Conservation (phyloP, 192 early-diverging fungal species). For the Umbelopsis sp. region DNA sequence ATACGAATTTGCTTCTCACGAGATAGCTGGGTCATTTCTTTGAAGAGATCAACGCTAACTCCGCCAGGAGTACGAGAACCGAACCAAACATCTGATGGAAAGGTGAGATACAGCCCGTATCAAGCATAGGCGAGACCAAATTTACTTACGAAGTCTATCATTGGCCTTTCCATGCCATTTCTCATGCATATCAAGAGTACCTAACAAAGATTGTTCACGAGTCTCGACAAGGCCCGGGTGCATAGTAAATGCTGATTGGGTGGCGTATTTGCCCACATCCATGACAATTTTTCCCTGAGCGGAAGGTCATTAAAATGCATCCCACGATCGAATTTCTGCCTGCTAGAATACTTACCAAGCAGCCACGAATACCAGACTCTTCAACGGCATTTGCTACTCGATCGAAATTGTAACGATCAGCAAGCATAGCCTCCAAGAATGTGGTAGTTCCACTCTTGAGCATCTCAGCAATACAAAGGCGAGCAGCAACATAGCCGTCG, state of each 20-base stretch:
- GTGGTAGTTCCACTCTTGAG: conserved; percentile 26
- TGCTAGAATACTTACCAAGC: conserved; percentile 3
- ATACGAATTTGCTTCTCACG: conserved; percentile 29
- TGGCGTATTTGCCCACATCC: conserved; percentile 29
- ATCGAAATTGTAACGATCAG: conserved; percentile 28
- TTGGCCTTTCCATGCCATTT: conserved; percentile 34
- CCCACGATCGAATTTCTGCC: not conserved
- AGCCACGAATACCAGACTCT: conserved; percentile 33
- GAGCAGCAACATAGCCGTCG: conserved; percentile 23
- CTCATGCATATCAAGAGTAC: conserved; percentile 23
- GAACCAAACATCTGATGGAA: conserved; percentile 28
- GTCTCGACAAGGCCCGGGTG: conserved; percentile 29
- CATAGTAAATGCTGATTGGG: conserved; percentile 22
- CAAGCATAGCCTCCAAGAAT: conserved; percentile 29
- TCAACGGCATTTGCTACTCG: conserved; percentile 25
- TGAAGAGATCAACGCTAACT: conserved; percentile 22
- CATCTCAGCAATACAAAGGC: conserved; percentile 32
- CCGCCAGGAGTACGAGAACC: conserved; percentile 30
- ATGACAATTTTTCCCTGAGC: conserved; percentile 31
- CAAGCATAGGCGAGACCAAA: not conserved
- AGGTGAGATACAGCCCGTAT: not conserved
- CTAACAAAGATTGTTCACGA: conserved; percentile 28
- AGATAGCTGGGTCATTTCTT: conserved; percentile 28
- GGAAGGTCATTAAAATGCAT: not conserved
- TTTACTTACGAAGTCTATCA: conserved; percentile 27